Evolutionary conservation across 2,329 filamentous ascomycete species (phyloP), one percentile per base, ranked within the genome.

Genomic region (Colletotrichum limetticola): DNA sequence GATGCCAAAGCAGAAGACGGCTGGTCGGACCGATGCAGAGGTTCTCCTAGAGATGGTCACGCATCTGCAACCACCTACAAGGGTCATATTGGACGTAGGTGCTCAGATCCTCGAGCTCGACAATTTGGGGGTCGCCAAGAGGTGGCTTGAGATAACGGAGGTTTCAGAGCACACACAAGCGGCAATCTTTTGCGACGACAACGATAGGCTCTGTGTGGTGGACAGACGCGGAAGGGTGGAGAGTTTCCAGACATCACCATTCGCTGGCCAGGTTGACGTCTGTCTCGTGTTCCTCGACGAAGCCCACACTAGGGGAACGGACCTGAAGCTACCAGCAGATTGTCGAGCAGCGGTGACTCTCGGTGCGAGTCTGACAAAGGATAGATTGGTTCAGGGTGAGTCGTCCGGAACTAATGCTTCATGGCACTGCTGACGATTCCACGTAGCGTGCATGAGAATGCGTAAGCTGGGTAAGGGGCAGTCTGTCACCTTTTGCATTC

Each of bases 231-330:
- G 85, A 0, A 77, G 78, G 0, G 75, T 85, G 0, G 87, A 91
- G 49, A 77, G 81, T 0, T 82, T 95, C 0, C 85, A 87, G 4
- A 86, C 83, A 0, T 95, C 93, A 0, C 86, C 91, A 0, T 94
- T 89, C 75, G 80, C 83, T 0, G 82, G 85, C 0, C 86, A 91
- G 6, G 80, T 92, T 0, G 88, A 90, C 5, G 75, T 75, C 0
- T 95, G 92, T 67, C 78, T 94, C 0, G 85, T 95, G 0, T 95
- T 91, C 66, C 83, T 95, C 0, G 93, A 95, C 62, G 90, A 95
- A 69, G 87, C 88, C 0, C 92, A 95, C 74, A 94, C 92, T 0
- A 81, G 93, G 72, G 93, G 93, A 0, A 94, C 88, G 0, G 93
- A 95, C 74, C 77, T 95, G 0, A 88, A 87, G 42, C 80, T 94